Percentiles rank a stretch among this genome's conserved stretches.
These are phyloP conservation scores for Talaromyces proteolyticus DNA, from an alignment of 495 filamentous ascomycete genomes.

Conservation along the genomic window DNA sequence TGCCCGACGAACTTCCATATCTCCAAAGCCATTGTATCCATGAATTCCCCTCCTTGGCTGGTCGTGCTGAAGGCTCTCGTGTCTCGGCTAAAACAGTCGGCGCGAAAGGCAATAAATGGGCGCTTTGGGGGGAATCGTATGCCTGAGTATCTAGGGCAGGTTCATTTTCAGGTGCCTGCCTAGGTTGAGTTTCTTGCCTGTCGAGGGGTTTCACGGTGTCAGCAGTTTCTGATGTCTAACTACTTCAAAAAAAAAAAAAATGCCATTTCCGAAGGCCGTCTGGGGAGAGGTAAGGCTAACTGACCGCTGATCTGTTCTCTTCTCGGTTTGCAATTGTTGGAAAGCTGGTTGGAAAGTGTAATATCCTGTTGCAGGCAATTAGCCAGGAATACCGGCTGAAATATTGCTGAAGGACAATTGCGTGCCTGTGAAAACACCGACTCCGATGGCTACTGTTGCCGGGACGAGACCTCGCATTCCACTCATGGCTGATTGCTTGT, in stretches of 20 bases:
- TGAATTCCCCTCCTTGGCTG: background rate
- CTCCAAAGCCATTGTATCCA: background rate
- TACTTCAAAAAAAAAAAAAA: background rate
- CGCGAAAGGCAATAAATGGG: background rate
- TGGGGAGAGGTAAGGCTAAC: background rate
- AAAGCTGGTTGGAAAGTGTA: conserved; percentile 24
- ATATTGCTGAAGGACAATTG: background rate
- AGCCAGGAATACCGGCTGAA: background rate
- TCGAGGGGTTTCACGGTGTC: background rate
- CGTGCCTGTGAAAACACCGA: conserved; percentile 35
- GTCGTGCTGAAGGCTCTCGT: background rate
- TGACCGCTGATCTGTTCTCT: background rate
- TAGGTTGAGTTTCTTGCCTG: background rate
- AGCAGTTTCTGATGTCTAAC: background rate
- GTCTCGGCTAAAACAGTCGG: background rate
- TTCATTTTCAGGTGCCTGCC: background rate
- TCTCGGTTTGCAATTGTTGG: conserved; percentile 8
- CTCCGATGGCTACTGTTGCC: conserved; percentile 29
- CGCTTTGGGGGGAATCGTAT: background rate
- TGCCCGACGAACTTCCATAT: too few relatives aligned
- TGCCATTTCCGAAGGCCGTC: too few relatives aligned
- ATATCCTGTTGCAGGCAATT: conserved; percentile 15
- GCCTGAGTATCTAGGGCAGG: background rate
- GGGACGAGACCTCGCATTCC: conserved; percentile 29
- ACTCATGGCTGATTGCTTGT: conserved; percentile 5